phyloP scores from a whole-genome alignment of 1,139 yeast genomes.

The Eremothecium sinecaudum region DNA sequence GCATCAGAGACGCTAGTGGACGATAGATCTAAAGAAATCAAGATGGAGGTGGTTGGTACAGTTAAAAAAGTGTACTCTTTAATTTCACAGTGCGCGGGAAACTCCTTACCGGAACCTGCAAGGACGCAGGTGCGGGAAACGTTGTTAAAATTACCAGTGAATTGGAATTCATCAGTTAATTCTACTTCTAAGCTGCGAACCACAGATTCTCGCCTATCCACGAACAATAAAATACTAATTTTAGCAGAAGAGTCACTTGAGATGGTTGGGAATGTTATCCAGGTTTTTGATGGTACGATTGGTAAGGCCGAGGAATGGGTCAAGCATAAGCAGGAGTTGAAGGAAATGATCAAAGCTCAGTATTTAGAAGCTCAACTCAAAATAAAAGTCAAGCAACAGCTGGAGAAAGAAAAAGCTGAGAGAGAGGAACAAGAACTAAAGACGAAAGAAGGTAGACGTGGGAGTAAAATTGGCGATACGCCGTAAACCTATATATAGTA shows the following conservation, averaged over 20 bases:
- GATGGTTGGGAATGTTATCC: slow-evolving; percentile 74
- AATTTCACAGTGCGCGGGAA: slow-evolving; percentile 75
- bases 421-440: slow-evolving; percentile 1
- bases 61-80: slow-evolving; percentile 81
- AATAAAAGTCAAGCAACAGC: slow-evolving; percentile 13
- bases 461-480: background rate
- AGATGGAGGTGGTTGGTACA: slow-evolving; percentile 77
- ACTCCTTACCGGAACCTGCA: slow-evolving; percentile 72
- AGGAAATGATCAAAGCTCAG: slow-evolving; percentile 25
- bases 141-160: slow-evolving; percentile 61
- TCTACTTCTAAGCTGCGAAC: slow-evolving; percentile 20
- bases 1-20: slow-evolving; percentile 22
- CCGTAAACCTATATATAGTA: background rate
- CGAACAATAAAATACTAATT: slow-evolving; percentile 61
- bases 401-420: slow-evolving; percentile 11
- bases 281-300: slow-evolving; percentile 74
- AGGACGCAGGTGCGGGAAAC: slow-evolving; percentile 74
- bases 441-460: too few species aligned
- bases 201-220: slow-evolving; percentile 33
- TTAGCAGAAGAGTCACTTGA: slow-evolving; percentile 85
- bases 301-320: slow-evolving; percentile 82
- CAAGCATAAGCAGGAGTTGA: slow-evolving; percentile 36
- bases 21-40: slow-evolving; percentile 40
- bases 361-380: slow-evolving; percentile 19
- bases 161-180: slow-evolving; percentile 43